Evolutionary conservation across 2,329 filamentous ascomycete species (phyloP).

Genomic region (Beauveria rudraprayagi): DNA sequence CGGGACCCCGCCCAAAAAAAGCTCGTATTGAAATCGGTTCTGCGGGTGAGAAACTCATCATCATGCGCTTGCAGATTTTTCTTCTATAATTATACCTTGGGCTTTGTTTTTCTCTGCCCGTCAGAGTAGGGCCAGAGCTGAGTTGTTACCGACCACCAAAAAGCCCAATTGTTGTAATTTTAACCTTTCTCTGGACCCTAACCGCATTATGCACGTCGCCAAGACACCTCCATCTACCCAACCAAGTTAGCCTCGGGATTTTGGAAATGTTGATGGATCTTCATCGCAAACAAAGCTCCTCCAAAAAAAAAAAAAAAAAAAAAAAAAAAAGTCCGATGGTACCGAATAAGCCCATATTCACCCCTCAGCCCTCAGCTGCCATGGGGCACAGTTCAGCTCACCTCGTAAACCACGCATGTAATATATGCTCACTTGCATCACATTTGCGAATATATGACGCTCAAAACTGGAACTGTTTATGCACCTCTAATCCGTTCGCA

Average conservation of each 20-base stretch:
- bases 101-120: not conserved
- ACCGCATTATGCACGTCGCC: not conserved
- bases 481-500: not conserved
- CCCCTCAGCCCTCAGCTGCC: not conserved
- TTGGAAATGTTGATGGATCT: not conserved
- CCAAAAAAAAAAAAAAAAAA: not conserved
- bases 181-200: no score
- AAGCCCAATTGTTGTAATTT: no score
- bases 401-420: not conserved
- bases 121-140: not conserved
- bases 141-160: not conserved
- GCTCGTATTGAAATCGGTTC: conserved; percentile 1
- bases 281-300: not conserved
- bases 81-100: not conserved
- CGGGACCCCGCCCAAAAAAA: conserved; percentile 2
- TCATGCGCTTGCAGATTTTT: not conserved
- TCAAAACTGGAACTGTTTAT: not conserved
- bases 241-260: not conserved
- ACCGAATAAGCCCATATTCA: not conserved
- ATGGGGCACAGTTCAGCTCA: not conserved
- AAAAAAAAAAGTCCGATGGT: not conserved
- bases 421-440: not conserved
- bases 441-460: not conserved
- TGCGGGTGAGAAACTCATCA: not conserved
- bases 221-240: not conserved